Conservation (phyloP, 2,329 filamentous ascomycete species). For the Stachybotrys elegans region DNA sequence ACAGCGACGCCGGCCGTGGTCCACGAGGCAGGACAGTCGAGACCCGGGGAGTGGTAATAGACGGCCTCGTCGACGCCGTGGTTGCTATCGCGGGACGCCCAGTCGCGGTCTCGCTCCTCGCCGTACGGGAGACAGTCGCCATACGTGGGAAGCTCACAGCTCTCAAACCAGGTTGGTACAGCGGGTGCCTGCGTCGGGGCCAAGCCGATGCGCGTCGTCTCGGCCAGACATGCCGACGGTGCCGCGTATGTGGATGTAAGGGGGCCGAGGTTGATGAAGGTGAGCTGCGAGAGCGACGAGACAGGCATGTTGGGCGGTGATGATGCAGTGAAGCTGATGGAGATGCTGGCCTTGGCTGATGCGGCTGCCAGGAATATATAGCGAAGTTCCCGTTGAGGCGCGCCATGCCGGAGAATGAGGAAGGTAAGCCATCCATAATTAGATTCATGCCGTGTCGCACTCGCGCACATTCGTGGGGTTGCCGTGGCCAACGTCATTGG, state of each 20-base stretch:
- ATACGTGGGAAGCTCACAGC: neutral
- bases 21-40: neutral
- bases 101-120: neutral
- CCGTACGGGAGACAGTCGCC: conserved; percentile 1
- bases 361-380: too few relatives aligned
- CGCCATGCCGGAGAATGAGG: too few relatives aligned
- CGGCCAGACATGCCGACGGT: neutral
- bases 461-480: too few relatives aligned
- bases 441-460: too few relatives aligned
- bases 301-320: neutral
- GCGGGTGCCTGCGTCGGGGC: neutral
- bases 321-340: neutral
- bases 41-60: conserved; percentile 2
- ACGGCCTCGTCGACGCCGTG: neutral
- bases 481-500: too few relatives aligned
- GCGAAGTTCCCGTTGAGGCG: too few relatives aligned
- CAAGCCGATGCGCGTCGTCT: neutral
- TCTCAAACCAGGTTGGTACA: neutral
- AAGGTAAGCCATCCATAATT: too few relatives aligned
- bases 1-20: conserved; percentile 1
- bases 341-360: too few relatives aligned
- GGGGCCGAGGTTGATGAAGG: conserved; percentile 3
- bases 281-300: neutral
- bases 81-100: neutral
- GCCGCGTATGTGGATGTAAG: conserved; percentile 1